A percentile compares a stretch with the other conserved stretches of the same genome.
Evolutionary conservation across 2,329 filamentous ascomycete species (phyloP).

Genomic region (Penicillium hordei): DNA sequence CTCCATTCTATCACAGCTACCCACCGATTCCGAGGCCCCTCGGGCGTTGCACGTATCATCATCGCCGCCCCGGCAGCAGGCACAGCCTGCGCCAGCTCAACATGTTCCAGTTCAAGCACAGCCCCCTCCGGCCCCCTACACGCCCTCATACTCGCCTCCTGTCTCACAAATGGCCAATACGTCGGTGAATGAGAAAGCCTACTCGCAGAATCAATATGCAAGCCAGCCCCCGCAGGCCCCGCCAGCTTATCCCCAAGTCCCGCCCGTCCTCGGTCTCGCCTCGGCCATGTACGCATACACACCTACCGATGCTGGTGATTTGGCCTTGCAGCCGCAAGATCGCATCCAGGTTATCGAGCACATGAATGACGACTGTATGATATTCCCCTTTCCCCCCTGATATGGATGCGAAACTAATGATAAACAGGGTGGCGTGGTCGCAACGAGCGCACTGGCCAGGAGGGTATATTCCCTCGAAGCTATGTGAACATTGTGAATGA

Average conservation of each 20-base stretch:
- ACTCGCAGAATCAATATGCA: conserved; percentile 27
- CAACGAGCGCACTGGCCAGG: conserved; percentile 76
- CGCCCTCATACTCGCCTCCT: conserved; percentile 43
- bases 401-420: conserved; percentile 14
- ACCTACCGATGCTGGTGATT: conserved; percentile 76
- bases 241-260: conserved; percentile 53
- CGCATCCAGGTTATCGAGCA: conserved; percentile 78
- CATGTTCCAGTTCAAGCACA: conserved; percentile 22
- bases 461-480: conserved; percentile 92
- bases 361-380: conserved; percentile 85
- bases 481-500: conserved; percentile 76
- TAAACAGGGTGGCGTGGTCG: conserved; percentile 71
- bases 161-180: conserved; percentile 40
- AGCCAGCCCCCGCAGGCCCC: conserved; percentile 49
- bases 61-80: conserved; percentile 29
- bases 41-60: conserved; percentile 21
- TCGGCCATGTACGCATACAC: conserved; percentile 82
- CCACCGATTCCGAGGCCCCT: conserved; percentile 45
- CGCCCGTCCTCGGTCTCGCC: conserved; percentile 66
- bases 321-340: conserved; percentile 79
- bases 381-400: neutral
- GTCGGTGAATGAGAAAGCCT: conserved; percentile 45
- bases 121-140: conserved; percentile 37
- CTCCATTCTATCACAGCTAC: conserved; percentile 71
- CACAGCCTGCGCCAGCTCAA: conserved; percentile 24